phyloP scores from a whole-genome alignment of 2,329 filamentous ascomycete genomes.

The Fusarium domesticum region DNA sequence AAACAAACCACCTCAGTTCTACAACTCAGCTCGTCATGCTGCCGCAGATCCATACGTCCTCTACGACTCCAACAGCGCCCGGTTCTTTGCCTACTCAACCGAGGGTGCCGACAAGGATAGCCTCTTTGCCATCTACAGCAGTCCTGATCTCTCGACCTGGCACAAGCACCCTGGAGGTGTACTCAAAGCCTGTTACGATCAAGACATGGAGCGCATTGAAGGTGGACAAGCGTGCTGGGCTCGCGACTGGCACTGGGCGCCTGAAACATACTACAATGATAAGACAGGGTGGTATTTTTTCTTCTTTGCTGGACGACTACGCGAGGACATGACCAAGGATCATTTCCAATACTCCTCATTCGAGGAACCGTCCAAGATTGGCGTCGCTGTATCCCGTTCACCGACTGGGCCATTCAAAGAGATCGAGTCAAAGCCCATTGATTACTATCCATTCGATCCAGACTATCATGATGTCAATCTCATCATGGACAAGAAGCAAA shows the following conservation, averaged over 20 bases:
- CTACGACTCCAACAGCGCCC: conserved; percentile 29
- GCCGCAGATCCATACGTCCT: conserved; percentile 35
- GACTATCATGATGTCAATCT: conserved; percentile 37
- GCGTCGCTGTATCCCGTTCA: conserved; percentile 35
- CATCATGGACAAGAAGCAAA: conserved; percentile 37
- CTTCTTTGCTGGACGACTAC: conserved; percentile 36
- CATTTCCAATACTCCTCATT: conserved; percentile 36
- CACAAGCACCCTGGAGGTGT: conserved; percentile 33
- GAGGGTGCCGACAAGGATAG: conserved; percentile 34
- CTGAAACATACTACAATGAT: conserved; percentile 36
- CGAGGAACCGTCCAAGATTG: conserved; percentile 37
- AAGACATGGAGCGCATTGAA: conserved; percentile 26
- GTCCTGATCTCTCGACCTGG: conserved; percentile 37
- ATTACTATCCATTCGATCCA: conserved; percentile 37
- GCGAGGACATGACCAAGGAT: conserved; percentile 31
- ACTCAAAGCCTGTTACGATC: conserved; percentile 33
- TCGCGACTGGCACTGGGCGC: conserved; percentile 37
- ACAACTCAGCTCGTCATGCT: conserved; percentile 34
- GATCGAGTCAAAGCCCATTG: conserved; percentile 32
- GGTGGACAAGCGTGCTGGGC: conserved; percentile 38
- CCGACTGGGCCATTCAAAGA: conserved; percentile 35
- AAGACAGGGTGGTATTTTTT: conserved; percentile 39
- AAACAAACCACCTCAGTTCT: conserved; percentile 28
- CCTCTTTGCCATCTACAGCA: conserved; percentile 36
- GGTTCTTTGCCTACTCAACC: conserved; percentile 37